Base-by-base conservation (phyloP, 2,329 filamentous ascomycete genomes). In the Huntiella decipiens region DNA sequence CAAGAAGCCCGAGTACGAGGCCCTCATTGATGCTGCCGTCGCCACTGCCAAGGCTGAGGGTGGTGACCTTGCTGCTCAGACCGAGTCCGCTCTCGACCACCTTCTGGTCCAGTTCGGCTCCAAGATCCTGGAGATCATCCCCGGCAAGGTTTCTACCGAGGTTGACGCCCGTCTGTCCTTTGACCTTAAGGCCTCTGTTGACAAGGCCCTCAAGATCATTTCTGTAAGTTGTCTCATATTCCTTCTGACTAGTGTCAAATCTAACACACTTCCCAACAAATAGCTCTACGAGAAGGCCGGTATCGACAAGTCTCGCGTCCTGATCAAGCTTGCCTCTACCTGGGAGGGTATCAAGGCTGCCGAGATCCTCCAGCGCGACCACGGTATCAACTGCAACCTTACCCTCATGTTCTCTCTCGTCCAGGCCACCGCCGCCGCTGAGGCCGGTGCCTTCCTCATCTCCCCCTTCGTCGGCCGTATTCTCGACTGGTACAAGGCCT, bases 271-370 rank as follows among this genome's bases (percentile, higher is more conserved):
- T 55, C 13, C 13, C 45, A 28, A 28, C 42, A 5, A 46, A 52
- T 60, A 94, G 86, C 83, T 98, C 54, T 98, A 98, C 80, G 82
- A 93, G 68, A 74, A 82, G 62, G 69, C 82, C 59, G 91, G 91
- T 54, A 84, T 98, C 64, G 70, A 74, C 67, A 95, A 95, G 77
- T 84, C 88, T 59, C 88, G 91, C 53, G 64, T 98, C 60, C 75
- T 98, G 56, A 98, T 98, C 77, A 98, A 98, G 82, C 77, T 98
- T 56, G 91, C 91, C 61, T 93, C 91, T 51, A 98, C 91, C 65
- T 98, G 86, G 85, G 91, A 98, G 73, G 91, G 91, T 63, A 96
- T 98, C 76, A 86, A 98, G 77, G 91, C 91, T 54, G 88, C 91
- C 54, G 80, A 93, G 73, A 87, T 92, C 63, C 82, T 98, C 53